Conservation (phyloP, 768 basidiomycete genomes). For the Tylopilus vinaceipallidus region DNA sequence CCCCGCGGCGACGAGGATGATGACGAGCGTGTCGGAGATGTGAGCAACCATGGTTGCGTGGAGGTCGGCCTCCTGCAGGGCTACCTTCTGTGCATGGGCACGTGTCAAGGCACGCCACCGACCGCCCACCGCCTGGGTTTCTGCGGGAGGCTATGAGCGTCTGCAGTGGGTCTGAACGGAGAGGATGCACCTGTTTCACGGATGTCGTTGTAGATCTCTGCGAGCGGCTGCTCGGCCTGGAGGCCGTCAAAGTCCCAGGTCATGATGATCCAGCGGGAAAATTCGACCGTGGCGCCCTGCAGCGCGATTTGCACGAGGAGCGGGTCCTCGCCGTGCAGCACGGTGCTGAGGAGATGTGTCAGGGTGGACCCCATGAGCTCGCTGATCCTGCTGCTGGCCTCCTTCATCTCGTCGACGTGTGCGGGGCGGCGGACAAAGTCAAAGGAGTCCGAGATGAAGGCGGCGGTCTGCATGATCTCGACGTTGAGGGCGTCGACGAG, state of each 20-base stretch:
- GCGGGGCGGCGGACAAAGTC: conserved; percentile 28
- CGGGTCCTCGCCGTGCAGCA: conserved; percentile 32
- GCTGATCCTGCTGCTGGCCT: conserved; percentile 26
- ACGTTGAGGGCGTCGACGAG: conserved; percentile 42
- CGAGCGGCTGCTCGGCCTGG: conserved; percentile 28
- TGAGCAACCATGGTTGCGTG: conserved; percentile 42
- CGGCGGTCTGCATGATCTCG: conserved; percentile 47
- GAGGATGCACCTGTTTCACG: conserved; percentile 39
- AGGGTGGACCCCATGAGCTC: conserved; percentile 33
- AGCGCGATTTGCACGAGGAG: conserved; percentile 41
- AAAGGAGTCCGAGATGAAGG: conserved; percentile 42
- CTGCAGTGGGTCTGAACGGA: not conserved
- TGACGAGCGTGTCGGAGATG: conserved; percentile 42
- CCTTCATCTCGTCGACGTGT: conserved; percentile 25
- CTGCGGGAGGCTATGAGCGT: conserved; percentile 33
- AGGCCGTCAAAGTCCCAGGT: conserved; percentile 35
- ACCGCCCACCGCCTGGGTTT: conserved; percentile 51
- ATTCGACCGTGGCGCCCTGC: conserved; percentile 33
- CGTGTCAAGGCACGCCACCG: conserved; percentile 57
- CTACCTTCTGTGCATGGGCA: conserved; percentile 38
- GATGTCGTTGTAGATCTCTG: conserved; percentile 39
- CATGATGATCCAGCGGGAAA: conserved; percentile 34
- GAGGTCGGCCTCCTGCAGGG: conserved; percentile 31
- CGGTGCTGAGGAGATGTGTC: conserved; percentile 22
- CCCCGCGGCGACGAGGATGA: conserved; percentile 42